These are phyloP conservation scores for Sideroxylon spinosum DNA, from an alignment of 179 eudicot genomes.

Conservation along the genomic window DNA sequence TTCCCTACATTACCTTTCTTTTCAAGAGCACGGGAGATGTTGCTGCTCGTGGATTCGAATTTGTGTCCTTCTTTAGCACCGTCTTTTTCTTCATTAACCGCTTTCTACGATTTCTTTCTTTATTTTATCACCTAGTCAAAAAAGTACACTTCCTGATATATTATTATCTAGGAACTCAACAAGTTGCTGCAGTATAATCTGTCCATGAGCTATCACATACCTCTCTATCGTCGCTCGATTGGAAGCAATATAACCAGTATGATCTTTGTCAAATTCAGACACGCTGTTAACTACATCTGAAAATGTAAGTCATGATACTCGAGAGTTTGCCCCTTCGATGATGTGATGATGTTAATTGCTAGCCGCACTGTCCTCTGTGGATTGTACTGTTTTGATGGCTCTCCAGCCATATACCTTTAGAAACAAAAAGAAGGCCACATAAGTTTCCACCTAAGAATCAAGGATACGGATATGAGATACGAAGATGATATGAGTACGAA, in stretches of 20 bases:
- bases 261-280: conserved; percentile 54
- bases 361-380: conserved; percentile 89
- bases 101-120: conserved; percentile 75
- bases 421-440: conserved; percentile 5
- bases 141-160: conserved; percentile 66
- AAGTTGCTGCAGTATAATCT: conserved; percentile 81
- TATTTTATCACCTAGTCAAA: conserved; percentile 63
- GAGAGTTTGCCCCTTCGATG: conserved; percentile 67
- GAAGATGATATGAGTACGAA: no score
- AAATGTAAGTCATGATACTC: conserved; percentile 76
- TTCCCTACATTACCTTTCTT: conserved; percentile 75
- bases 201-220: conserved; percentile 84
- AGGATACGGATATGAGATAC: no score
- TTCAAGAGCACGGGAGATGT: conserved; percentile 58
- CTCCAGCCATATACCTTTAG: conserved; percentile 86
- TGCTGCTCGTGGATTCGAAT: conserved; percentile 73
- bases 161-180: conserved; percentile 66
- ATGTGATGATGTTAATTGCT: conserved; percentile 63
- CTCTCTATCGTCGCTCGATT: conserved; percentile 54
- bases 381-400: conserved; percentile 84
- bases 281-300: conserved; percentile 59
- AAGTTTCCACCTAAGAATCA: neutral
- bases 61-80: conserved; percentile 46
- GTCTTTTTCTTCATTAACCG: conserved; percentile 63
- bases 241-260: conserved; percentile 75